phyloP scores from a whole-genome alignment of 2,329 filamentous ascomycete genomes.

The Trichoderma oligosporum region DNA sequence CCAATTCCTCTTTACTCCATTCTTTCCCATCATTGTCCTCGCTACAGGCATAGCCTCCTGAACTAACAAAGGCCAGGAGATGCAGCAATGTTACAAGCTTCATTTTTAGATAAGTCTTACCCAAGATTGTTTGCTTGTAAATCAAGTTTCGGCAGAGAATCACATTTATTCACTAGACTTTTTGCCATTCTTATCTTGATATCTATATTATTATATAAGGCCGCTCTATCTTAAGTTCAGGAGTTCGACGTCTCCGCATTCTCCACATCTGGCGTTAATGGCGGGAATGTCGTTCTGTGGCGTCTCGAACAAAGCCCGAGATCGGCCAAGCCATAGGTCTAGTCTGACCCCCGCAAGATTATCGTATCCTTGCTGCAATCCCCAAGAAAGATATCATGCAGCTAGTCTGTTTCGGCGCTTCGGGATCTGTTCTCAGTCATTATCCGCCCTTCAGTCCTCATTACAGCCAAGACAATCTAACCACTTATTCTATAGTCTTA shows the following conservation, averaged over 20 bases:
- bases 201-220: neutral
- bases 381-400: neutral
- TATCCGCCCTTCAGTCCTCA: too few relatives aligned
- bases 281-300: neutral
- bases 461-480: too few relatives aligned
- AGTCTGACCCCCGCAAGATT: neutral
- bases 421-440: too few relatives aligned
- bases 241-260: neutral
- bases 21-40: conserved; percentile 37
- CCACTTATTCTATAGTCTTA: too few relatives aligned
- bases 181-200: neutral
- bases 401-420: too few relatives aligned
- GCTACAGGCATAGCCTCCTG: neutral
- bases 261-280: conserved; percentile 7
- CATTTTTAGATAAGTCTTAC: neutral
- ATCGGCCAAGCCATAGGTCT: neutral
- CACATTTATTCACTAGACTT: neutral
- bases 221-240: neutral
- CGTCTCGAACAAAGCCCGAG: neutral
- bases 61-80: neutral
- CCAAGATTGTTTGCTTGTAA: neutral
- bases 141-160: neutral
- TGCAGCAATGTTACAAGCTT: neutral
- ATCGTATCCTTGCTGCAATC: neutral
- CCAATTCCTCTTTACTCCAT: conserved; percentile 49